Base-by-base conservation (phyloP, 176 grass and related monocot genomes). In the Zizania latifolia region DNA sequence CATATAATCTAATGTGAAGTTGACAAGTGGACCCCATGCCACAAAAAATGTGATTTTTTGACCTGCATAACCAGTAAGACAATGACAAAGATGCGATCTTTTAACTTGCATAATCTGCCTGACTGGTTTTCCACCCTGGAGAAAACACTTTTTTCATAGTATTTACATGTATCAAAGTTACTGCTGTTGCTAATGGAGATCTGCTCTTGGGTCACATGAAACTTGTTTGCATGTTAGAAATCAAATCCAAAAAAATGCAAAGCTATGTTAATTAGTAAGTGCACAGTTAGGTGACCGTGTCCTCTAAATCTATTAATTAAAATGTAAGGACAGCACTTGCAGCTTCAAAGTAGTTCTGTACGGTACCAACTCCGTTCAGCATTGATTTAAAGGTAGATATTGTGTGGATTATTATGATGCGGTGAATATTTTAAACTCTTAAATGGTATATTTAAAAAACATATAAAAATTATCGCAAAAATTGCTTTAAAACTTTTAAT, bases 311-410 rank as follows among this genome's bases (percentile, higher is more conserved):
- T 50, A 32, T 27, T 46, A 17, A 48, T 32, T 74, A 50, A 59
- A 69, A 41, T 81, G 53, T 37, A 82, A 82, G 45, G 39, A 10
- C 16, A 51, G 23, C 37, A 36, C 12, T 58, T 16, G 37, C 38
- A 26, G 43, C 17, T 53, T 62, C 11, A 19, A 64, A 15, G 31
- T 19, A 28, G 37, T 75, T 85, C 35, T 66, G 63, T 69, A 62
- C 58, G 30, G 38, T 41, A 75, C 70, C 61, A 75, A 69, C 62
- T 70, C n/a, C n/a, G n/a, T n/a, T n/a, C n/a, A n/a, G n/a, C n/a
- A n/a, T n/a, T n/a, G n/a, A n/a, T n/a, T n/a, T n/a, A n/a, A n/a
- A n/a, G n/a, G n/a, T n/a, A n/a, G n/a, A n/a, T n/a, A n/a, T n/a
- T n/a, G n/a, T n/a, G n/a, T n/a, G n/a, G n/a, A n/a, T n/a, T n/a